Percentiles rank a stretch among this genome's conserved stretches.
These are phyloP conservation scores for Rosa rugosa DNA, from an alignment of 306 rosid genomes.

Conservation along the genomic window DNA sequence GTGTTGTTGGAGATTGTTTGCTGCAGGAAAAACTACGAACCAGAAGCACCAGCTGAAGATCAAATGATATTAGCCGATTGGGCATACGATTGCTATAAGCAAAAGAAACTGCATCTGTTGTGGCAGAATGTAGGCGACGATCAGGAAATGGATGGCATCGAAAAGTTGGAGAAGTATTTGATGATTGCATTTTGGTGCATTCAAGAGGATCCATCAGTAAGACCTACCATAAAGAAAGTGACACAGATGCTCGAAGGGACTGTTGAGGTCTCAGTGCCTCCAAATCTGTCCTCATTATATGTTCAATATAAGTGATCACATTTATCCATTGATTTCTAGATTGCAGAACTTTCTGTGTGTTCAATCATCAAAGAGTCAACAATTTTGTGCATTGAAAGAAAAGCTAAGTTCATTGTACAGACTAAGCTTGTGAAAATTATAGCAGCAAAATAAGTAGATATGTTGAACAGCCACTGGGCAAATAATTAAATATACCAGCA, in stretches of 20 bases:
- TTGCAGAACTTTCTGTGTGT: no score
- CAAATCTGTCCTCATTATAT: slow-evolving; percentile 6
- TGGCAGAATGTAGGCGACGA: slow-evolving; percentile 2
- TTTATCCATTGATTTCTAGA: no score
- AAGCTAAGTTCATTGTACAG: not conserved
- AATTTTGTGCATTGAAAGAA: no score
- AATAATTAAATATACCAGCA: not conserved
- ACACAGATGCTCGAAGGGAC: slow-evolving; percentile 34
- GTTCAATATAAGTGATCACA: not conserved
- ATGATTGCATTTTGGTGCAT: slow-evolving; percentile 38
- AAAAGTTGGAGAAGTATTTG: slow-evolving; percentile 29
- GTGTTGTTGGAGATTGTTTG: slow-evolving; percentile 32
- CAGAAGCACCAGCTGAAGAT: not conserved
- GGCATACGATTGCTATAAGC: slow-evolving; percentile 25
- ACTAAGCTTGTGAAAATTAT: not conserved
- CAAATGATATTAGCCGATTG: slow-evolving; percentile 23
- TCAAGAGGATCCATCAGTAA: slow-evolving; percentile 28
- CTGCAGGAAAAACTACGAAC: slow-evolving; percentile 15
- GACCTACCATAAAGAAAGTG: slow-evolving; percentile 32
- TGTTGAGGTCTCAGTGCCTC: slow-evolving; percentile 28
- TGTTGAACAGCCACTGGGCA: not conserved
- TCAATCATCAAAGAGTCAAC: no score
- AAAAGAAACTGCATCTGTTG: slow-evolving; percentile 13
- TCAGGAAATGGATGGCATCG: slow-evolving; percentile 19
- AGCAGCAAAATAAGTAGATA: not conserved